phyloP scores from a whole-genome alignment of 257 asterid genomes.

The Gentiana straminea region DNA sequence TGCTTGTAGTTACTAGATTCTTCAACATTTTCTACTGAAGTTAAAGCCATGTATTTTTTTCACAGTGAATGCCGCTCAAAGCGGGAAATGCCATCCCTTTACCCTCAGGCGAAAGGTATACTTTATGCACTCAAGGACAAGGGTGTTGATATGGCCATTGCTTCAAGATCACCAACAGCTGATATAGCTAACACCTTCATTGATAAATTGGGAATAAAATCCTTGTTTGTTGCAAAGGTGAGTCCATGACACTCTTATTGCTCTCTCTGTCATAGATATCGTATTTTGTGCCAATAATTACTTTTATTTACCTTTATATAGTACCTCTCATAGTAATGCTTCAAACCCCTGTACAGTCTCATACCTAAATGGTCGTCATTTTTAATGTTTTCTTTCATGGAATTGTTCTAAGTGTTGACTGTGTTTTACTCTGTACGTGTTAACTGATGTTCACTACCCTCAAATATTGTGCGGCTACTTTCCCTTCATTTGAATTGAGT shows the following conservation, averaged over 20 bases:
- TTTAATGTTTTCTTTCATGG: neutral
- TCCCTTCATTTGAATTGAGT: no score
- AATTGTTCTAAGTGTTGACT: no score
- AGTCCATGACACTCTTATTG: neutral
- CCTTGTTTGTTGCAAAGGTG: conserved; percentile 26
- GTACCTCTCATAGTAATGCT: no score
- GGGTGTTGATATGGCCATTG: conserved; percentile 22
- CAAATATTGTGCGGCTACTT: no score
- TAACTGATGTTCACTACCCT: no score
- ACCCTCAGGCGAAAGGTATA: conserved; percentile 24
- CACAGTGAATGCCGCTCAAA: conserved; percentile 16
- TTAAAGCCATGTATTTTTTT: neutral
- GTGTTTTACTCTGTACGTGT: no score
- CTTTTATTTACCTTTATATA: no score
- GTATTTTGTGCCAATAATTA: no score
- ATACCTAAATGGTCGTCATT: neutral
- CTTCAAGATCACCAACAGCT: conserved; percentile 26
- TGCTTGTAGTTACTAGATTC: no score
- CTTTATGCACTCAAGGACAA: conserved; percentile 16
- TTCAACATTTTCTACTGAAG: no score
- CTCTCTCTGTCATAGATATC: neutral
- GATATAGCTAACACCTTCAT: conserved; percentile 20
- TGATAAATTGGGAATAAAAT: conserved; percentile 14
- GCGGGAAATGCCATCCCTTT: conserved; percentile 13
- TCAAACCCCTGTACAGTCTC: no score